Evolutionary conservation across 345 rosid genomes (phyloP).

Genomic region (Gynandropsis gynandra): DNA sequence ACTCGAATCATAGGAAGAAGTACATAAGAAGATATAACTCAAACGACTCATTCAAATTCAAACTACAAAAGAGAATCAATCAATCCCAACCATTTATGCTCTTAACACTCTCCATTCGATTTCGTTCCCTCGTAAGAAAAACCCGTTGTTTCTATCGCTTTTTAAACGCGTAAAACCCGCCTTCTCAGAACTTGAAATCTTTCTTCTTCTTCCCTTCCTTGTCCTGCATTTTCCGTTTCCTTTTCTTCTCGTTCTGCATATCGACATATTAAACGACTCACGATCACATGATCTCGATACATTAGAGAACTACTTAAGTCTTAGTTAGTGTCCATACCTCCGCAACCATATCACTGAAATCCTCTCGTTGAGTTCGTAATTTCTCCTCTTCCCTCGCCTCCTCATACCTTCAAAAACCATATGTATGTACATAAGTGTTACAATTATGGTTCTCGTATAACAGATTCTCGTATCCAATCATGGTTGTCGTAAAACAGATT

Average conservation of each 20-base stretch:
- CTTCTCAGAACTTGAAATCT: conserved; percentile 70
- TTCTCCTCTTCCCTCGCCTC: conserved; percentile 99
- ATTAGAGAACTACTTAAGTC: background rate
- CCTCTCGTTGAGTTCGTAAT: conserved; percentile 79
- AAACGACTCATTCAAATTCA: no score
- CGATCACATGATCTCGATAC: background rate
- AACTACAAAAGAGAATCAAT: no score
- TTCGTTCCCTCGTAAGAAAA: no score
- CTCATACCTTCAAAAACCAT: conserved; percentile 54
- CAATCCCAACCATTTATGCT: no score
- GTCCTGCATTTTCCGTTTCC: conserved; percentile 88
- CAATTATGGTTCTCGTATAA: no score
- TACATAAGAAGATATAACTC: no score
- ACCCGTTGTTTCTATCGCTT: no score
- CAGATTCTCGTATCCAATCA: no score
- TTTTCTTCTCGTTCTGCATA: conserved; percentile 82
- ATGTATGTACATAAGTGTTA: background rate
- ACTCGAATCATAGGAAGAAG: no score
- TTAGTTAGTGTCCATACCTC: conserved; percentile 46
- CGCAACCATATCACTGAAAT: conserved; percentile 97
- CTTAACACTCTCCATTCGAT: no score
- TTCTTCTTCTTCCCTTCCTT: conserved; percentile 95
- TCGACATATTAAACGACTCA: background rate
- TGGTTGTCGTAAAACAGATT: no score
- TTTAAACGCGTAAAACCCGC: no score